A percentile compares a stretch with the other conserved stretches of the same genome.
Conservation (phyloP, 495 filamentous ascomycete species). For the Daldinia vernicosa region DNA sequence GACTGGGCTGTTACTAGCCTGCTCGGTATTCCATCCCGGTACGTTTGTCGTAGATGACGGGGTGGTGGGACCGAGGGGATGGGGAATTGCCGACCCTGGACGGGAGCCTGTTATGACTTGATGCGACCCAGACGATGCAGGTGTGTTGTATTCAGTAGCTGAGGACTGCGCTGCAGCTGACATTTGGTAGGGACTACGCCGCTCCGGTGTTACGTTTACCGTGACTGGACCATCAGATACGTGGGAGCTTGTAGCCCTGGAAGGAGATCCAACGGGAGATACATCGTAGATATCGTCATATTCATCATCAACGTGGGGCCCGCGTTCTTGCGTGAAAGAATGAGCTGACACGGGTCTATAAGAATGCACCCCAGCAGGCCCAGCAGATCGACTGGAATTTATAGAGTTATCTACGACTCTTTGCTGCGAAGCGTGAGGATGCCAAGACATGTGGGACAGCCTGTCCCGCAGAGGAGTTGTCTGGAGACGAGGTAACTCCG, state of each 20-base stretch:
- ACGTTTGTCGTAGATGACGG: conserved; percentile 41
- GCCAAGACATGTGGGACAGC: conserved; percentile 32
- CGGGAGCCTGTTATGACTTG: conserved; percentile 16
- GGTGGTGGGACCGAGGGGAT: conserved; percentile 39
- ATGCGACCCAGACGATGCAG: conserved; percentile 35
- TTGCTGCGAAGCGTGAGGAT: conserved; percentile 19
- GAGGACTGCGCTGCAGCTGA: conserved; percentile 27
- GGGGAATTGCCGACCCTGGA: conserved; percentile 32
- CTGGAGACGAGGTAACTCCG: conserved; percentile 44
- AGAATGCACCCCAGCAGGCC: conserved; percentile 26
- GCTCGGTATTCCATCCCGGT: conserved; percentile 19
- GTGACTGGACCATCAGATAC: conserved; percentile 11
- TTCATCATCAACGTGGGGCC: conserved; percentile 15
- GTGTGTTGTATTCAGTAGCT: conserved; percentile 36
- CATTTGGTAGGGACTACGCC: conserved; percentile 42
- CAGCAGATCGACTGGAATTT: conserved; percentile 18
- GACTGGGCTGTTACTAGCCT: conserved; percentile 26
- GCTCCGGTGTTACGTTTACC: conserved; percentile 33
- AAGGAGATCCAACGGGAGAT: conserved; percentile 61
- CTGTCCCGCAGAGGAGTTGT: conserved; percentile 28
- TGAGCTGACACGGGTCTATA: conserved; percentile 36
- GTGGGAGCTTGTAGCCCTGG: conserved; percentile 32
- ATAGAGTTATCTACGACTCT: conserved; percentile 9
- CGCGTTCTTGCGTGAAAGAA: conserved; percentile 32
- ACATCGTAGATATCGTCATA: conserved; percentile 63